Percentiles rank a stretch among this genome's conserved stretches.
Conservation (phyloP, 371 early-diverging fungal genomes). For the Choanephora cucurbitarum region DNA sequence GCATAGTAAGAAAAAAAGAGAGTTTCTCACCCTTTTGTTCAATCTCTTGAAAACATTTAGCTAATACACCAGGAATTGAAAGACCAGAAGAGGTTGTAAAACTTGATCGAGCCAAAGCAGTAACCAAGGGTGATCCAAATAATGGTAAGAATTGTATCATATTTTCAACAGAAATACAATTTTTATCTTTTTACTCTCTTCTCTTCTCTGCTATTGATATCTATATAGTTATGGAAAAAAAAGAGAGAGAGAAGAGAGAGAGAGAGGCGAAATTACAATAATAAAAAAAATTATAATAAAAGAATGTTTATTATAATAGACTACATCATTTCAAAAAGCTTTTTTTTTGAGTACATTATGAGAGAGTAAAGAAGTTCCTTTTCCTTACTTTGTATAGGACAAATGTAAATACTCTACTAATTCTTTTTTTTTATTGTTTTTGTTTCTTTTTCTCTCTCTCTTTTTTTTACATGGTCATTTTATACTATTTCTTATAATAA, state of each 20-base stretch:
- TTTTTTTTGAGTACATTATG: no score
- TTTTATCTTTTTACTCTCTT: no score
- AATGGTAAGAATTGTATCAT: conserved; percentile 8
- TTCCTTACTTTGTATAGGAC: no score
- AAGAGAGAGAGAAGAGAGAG: conserved; percentile 1
- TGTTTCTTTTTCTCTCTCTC: no score
- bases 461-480: no score
- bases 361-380: no score
- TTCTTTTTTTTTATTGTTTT: no score
- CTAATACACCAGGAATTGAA: conserved; percentile 18
- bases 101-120: conserved; percentile 22
- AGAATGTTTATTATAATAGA: conserved; percentile 6
- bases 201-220: no score
- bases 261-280: background rate
- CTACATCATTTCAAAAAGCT: background rate
- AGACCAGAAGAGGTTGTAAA: conserved; percentile 18
- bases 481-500: no score
- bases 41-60: conserved; percentile 18
- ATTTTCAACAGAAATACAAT: no score
- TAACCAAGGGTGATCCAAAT: conserved; percentile 21
- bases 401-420: no score
- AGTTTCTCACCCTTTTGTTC: conserved; percentile 17
- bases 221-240: background rate
- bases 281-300: background rate
- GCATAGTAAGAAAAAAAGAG: background rate